These are phyloP conservation scores for Pythium vanterpoolii DNA, from an alignment of 352 stramenopile species.

Conservation along the genomic window DNA sequence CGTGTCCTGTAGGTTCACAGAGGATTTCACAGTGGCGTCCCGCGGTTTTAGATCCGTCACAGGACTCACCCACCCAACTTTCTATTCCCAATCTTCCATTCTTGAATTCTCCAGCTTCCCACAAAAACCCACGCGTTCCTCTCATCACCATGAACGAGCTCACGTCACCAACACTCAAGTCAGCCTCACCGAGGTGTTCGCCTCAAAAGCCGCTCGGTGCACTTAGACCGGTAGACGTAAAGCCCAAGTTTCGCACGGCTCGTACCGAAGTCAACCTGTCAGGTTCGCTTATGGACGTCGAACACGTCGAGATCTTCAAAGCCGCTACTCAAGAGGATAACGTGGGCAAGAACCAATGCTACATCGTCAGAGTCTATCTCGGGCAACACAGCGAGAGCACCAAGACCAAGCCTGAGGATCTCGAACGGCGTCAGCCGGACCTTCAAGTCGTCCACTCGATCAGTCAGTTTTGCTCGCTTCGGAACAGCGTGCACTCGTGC, in stretches of 20 bases:
- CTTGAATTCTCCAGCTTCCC: not conserved
- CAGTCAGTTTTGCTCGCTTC: constrained; percentile 11
- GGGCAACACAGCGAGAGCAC: not conserved
- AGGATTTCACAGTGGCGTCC: not conserved
- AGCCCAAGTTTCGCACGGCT: not conserved
- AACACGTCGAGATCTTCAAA: not conserved
- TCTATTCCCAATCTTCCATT: not conserved
- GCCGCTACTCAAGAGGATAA: not conserved
- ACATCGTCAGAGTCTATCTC: not conserved
- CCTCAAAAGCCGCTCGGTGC: not conserved
- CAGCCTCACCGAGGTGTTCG: not conserved
- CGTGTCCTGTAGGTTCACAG: not conserved
- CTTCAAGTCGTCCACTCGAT: not conserved
- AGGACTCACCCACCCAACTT: not conserved
- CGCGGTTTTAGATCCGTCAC: not conserved
- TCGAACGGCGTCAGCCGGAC: not conserved
- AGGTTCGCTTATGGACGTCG: not conserved
- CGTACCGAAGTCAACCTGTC: not conserved
- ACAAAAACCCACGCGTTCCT: not conserved
- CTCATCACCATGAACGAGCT: not conserved
- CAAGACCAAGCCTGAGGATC: not conserved
- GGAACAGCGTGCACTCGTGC: constrained; percentile 17
- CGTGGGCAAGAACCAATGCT: not conserved
- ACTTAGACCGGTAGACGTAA: not conserved
- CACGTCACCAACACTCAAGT: not conserved